Conservation (phyloP, 352 stramenopile genomes). For the Phytophthora litchii region DNA sequence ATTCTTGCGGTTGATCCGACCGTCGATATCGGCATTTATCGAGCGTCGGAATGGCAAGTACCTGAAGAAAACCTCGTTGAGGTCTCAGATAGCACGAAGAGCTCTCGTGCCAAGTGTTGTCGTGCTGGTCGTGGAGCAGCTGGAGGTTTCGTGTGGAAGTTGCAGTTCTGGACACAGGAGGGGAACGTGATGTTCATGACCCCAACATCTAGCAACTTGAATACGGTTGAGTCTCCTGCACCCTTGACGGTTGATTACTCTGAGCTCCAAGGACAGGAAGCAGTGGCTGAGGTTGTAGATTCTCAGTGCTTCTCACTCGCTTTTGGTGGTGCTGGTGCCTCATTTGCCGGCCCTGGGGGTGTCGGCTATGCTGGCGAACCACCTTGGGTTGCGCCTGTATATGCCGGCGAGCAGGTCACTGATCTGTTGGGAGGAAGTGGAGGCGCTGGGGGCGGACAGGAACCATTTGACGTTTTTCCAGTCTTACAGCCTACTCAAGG, state of each 20-base stretch:
- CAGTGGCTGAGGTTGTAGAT: constrained; percentile 60
- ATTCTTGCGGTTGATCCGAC: constrained; percentile 35
- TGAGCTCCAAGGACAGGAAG: constrained; percentile 54
- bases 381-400: constrained; percentile 27
- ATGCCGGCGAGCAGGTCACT: constrained; percentile 53
- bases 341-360: constrained; percentile 56
- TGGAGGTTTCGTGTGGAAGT: constrained; percentile 89
- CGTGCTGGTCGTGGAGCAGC: constrained; percentile 74
- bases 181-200: constrained; percentile 85
- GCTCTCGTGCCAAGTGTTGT: constrained; percentile 80
- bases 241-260: constrained; percentile 49
- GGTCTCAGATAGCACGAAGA: constrained; percentile 51
- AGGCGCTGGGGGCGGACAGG: constrained; percentile 81
- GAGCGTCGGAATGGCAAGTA: constrained; percentile 59
- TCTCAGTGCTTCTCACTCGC: constrained; percentile 90
- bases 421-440: constrained; percentile 93
- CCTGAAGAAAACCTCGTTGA: constrained; percentile 51
- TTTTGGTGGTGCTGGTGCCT: constrained; percentile 87
- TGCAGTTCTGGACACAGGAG: constrained; percentile 88
- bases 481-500: constrained; percentile 78
- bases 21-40: constrained; percentile 36
- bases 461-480: constrained; percentile 83
- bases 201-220: constrained; percentile 59
- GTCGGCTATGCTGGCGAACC: constrained; percentile 53
- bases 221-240: constrained; percentile 35